Base-by-base conservation (phyloP, 2,329 filamentous ascomycete genomes). In the Colletotrichum sp. region DNA sequence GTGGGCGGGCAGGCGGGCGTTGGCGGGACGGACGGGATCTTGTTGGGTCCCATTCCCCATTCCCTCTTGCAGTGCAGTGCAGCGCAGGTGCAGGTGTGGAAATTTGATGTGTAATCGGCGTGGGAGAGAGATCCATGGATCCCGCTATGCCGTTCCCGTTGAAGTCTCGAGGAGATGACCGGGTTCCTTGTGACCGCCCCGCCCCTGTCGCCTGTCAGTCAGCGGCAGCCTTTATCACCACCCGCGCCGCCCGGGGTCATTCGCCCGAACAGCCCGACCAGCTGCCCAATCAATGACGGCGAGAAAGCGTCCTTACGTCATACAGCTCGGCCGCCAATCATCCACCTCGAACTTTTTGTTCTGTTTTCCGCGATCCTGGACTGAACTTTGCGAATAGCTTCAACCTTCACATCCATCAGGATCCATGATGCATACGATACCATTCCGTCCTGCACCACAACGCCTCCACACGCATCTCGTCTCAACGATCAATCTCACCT, bases 41-140 rank as follows among this genome's bases (percentile, higher is more conserved):
- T 34, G 48, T 39, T 68, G 65, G 43, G 39, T 58, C 58, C 39
- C 62, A 43, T 39, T 39, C 36, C 36, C 34, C 22, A 22, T 22
- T 36, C 34, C 15, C 34, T 36, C 36, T 28, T 43, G 15, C 62
- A 66, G 39, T n/a, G 36, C 16, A 39, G 36, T 8, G 43, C 18
- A 48, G 43, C n/a, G 39, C 39, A 48, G 18, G 18, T 48, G 43
- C 39, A 13, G 43, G 43, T 22, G 43, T 34, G 39, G 25, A 52
- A 60, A 66, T 32, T 52, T 65, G 66, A 61, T 74, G 71, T 70
- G 71, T 74, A 70, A 74, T 74, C 71, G 56, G 66, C 66, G 56
- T n/a, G 36, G 28, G 66, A 60, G 32, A 52, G 43, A 52, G 43
- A 52, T 52, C 43, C 43, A 52, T 52, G 43, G n/a, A 60, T 68